Conservation (phyloP, 345 rosid genomes). For the Dipteronia sinensis region DNA sequence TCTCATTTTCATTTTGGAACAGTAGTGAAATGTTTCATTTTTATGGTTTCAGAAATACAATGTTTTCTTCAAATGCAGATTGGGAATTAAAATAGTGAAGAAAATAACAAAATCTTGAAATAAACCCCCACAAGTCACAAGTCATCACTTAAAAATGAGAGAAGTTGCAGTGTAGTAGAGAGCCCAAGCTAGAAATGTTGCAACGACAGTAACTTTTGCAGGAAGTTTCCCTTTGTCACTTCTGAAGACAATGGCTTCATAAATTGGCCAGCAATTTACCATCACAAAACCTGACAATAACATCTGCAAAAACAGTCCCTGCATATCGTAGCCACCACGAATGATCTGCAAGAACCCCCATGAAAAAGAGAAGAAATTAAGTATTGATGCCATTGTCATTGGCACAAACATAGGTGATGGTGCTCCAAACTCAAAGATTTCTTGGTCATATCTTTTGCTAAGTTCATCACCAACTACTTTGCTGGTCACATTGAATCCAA, state of each 20-base stretch:
- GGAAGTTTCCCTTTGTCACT: constrained; percentile 59
- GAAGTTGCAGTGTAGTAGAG: constrained; percentile 28
- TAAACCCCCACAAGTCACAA: neutral
- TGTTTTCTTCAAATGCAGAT: too few species aligned
- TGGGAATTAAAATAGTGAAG: too few species aligned
- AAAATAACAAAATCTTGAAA: too few species aligned
- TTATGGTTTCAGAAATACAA: neutral
- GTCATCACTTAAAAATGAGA: constrained; percentile 29
- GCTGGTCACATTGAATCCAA: constrained; percentile 60
- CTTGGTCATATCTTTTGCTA: constrained; percentile 57
- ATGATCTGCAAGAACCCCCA: constrained; percentile 29
- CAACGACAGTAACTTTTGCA: constrained; percentile 25
- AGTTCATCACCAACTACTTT: constrained; percentile 56
- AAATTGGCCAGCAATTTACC: constrained; percentile 59
- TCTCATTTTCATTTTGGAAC: neutral
- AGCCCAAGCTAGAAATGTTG: constrained; percentile 32
- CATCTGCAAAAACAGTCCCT: constrained; percentile 39
- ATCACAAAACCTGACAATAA: constrained; percentile 42
- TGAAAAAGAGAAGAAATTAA: constrained; percentile 48
- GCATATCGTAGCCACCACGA: constrained; percentile 6
- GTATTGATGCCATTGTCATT: constrained; percentile 41
- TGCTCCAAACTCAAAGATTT: constrained; percentile 59
- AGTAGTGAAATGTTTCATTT: neutral
- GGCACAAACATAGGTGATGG: constrained; percentile 56
- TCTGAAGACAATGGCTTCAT: constrained; percentile 60